Conservation (phyloP, 2,329 filamentous ascomycete genomes). For the Botrytis aclada region DNA sequence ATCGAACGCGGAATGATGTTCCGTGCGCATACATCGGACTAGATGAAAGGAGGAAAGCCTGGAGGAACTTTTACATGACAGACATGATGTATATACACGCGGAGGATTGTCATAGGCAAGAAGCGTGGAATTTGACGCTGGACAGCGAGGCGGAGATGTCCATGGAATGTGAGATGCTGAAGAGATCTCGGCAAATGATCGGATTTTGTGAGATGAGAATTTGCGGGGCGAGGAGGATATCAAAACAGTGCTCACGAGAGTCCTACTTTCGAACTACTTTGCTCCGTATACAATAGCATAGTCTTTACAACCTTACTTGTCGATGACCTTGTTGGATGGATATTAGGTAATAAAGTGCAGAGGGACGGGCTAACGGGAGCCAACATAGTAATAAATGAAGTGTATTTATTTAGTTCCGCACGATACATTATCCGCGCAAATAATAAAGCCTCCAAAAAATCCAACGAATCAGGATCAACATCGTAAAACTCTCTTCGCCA, state of each 20-base stretch:
- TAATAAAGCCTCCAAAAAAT: neutral
- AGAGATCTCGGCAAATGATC: neutral
- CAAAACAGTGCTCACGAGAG: neutral
- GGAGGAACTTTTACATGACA: neutral
- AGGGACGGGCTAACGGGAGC: neutral
- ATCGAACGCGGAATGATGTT: neutral
- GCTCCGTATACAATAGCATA: neutral
- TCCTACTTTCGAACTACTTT: neutral
- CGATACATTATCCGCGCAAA: neutral
- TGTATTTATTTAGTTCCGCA: too few species aligned
- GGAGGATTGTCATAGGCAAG: neutral
- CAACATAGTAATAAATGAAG: neutral
- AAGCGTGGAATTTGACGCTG: neutral
- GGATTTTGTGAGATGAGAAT: neutral
- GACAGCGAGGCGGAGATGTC: neutral
- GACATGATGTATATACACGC: neutral
- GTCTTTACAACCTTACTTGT: neutral
- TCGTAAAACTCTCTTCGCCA: too few species aligned
- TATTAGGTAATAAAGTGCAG: neutral
- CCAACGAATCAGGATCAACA: neutral
- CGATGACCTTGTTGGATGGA: neutral
- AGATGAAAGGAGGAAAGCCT: neutral
- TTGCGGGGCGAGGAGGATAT: neutral
- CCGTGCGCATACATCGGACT: neutral
- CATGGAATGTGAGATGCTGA: neutral